Conservation (phyloP, 2,329 filamentous ascomycete genomes). For the Xylaria sp. region DNA sequence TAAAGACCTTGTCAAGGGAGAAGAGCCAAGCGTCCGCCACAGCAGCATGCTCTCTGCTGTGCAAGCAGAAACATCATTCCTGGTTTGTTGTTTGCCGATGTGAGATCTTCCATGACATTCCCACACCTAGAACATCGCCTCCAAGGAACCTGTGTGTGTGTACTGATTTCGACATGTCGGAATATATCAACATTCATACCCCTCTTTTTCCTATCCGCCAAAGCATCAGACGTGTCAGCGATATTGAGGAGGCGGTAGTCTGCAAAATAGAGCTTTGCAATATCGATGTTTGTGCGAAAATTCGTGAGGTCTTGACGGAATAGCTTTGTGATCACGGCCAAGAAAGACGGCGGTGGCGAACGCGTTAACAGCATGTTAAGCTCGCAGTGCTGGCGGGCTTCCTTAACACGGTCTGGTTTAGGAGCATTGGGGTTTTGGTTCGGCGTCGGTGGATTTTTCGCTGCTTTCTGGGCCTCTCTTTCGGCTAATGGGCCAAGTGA, state of each 20-base stretch:
- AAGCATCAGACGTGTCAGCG: constrained; percentile 64
- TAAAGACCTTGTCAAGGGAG: constrained; percentile 45
- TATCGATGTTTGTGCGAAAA: constrained; percentile 70
- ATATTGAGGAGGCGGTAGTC: constrained; percentile 77
- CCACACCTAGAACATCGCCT: constrained; percentile 70
- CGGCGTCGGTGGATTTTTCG: constrained; percentile 59
- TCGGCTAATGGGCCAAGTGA: constrained; percentile 58
- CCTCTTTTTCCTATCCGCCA: constrained; percentile 53
- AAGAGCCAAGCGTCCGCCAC: constrained; percentile 64
- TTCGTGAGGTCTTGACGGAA: constrained; percentile 69
- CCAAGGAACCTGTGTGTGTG: constrained; percentile 50
- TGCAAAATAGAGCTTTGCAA: constrained; percentile 76
- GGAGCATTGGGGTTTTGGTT: constrained; percentile 49
- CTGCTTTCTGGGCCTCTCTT: constrained; percentile 57
- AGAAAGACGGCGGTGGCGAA: constrained; percentile 59
- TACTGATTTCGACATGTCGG: constrained; percentile 68
- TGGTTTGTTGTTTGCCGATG: constrained; percentile 53
- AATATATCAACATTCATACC: constrained; percentile 65
- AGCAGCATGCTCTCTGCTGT: constrained; percentile 66
- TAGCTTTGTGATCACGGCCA: constrained; percentile 71
- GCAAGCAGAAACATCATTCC: constrained; percentile 65
- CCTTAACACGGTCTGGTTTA: constrained; percentile 52
- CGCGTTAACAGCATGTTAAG: constrained; percentile 63
- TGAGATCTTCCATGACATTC: constrained; percentile 72
- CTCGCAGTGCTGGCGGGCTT: constrained; percentile 61